These are phyloP conservation scores for Claviceps sp. DNA, from an alignment of 2,329 filamentous ascomycete species.

Conservation along the genomic window DNA sequence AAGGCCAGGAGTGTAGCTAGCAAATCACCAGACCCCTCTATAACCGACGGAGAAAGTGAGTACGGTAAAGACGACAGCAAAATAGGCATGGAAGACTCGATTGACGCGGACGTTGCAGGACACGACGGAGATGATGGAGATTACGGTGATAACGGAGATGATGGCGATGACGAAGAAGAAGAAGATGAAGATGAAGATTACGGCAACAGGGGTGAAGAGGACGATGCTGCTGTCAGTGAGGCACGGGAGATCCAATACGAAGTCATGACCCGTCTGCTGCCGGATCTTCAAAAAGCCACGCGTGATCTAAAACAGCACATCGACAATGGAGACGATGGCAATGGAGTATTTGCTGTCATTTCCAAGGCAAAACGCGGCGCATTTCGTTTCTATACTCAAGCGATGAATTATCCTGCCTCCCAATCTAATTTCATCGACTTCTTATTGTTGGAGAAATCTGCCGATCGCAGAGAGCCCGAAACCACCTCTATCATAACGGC, in stretches of 20 bases:
- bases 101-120: not conserved
- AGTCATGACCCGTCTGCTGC: not conserved
- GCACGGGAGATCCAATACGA: not conserved
- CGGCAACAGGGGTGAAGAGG: not conserved
- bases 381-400: not conserved
- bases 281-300: conserved; percentile 2
- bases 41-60: not conserved
- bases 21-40: not conserved
- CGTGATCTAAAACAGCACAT: conserved; percentile 5
- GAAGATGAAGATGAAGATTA: not conserved
- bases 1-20: conserved; percentile 2
- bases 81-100: not conserved
- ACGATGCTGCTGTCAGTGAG: not conserved
- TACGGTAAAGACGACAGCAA: not conserved
- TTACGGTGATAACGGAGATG: too few species aligned
- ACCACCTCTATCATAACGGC: conserved; percentile 1
- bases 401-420: not conserved
- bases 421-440: conserved; percentile 17
- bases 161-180: too few species aligned
- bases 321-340: not conserved
- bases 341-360: not conserved
- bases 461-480: not conserved
- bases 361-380: not conserved
- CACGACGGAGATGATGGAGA: too few species aligned
- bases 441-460: conserved; percentile 5